A percentile compares a stretch with the other conserved stretches of the same genome.
Evolutionary conservation across 352 stramenopile genomes (phyloP).

Genomic region (Globisporangium echinulatum): DNA sequence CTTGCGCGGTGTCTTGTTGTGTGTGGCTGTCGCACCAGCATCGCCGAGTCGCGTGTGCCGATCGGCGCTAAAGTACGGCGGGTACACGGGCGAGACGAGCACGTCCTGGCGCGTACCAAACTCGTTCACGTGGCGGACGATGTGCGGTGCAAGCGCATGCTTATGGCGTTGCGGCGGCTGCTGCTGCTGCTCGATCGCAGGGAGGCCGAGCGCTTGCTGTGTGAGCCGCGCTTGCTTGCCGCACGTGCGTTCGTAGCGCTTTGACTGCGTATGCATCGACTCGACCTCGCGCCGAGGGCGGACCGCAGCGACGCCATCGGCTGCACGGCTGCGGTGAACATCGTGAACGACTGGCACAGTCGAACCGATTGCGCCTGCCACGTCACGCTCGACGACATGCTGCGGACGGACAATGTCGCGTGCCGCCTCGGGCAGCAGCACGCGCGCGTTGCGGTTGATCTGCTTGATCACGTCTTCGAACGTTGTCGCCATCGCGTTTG

Average conservation of each 20-base stretch:
- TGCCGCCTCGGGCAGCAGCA: slow-evolving; percentile 40
- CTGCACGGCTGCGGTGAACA: neutral
- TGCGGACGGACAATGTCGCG: slow-evolving; percentile 18
- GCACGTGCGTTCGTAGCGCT: slow-evolving; percentile 5
- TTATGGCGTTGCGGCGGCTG: too few species aligned
- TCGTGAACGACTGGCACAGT: slow-evolving; percentile 3
- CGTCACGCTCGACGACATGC: neutral
- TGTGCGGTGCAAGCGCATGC: slow-evolving; percentile 16
- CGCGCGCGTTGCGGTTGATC: slow-evolving; percentile 42
- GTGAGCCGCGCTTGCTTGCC: slow-evolving; percentile 5
- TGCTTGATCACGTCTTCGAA: slow-evolving; percentile 47
- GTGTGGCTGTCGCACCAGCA: neutral
- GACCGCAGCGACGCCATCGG: neutral
- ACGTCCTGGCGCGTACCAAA: slow-evolving; percentile 54
- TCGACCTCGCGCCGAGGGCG: neutral
- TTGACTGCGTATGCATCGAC: neutral
- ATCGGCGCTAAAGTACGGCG: slow-evolving; percentile 33
- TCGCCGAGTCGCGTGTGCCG: too few species aligned
- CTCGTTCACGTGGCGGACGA: slow-evolving; percentile 64
- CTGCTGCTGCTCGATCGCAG: slow-evolving; percentile 5
- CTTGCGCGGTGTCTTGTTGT: slow-evolving; percentile 2
- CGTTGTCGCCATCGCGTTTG: slow-evolving; percentile 16
- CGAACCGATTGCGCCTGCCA: neutral
- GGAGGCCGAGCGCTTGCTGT: slow-evolving; percentile 4
- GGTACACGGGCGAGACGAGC: slow-evolving; percentile 45